Percentiles rank a stretch among this genome's conserved stretches.
phyloP scores from a whole-genome alignment of 495 filamentous ascomycete genomes.

The Hypoxylon crocopeplum region DNA sequence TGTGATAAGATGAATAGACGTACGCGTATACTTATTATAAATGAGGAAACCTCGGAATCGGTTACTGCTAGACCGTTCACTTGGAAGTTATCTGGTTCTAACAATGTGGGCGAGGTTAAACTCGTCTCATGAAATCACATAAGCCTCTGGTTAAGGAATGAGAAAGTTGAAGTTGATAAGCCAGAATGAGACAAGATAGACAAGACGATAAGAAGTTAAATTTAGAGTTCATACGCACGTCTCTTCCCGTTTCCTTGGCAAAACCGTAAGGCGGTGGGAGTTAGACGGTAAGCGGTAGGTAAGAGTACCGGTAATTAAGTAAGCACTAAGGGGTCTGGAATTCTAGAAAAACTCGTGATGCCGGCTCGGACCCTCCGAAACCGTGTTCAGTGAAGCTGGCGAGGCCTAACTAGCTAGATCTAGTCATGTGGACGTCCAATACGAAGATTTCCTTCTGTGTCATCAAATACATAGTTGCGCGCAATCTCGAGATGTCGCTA shows the following conservation, averaged over 20 bases:
- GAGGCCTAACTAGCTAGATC: background rate
- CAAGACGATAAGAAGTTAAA: constrained; percentile 27
- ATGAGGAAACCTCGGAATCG: too few relatives aligned
- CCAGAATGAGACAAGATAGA: too few relatives aligned
- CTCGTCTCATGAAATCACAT: too few relatives aligned
- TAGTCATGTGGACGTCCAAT: constrained; percentile 28
- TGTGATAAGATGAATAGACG: too few relatives aligned
- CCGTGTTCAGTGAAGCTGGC: background rate
- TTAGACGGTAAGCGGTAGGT: too few relatives aligned
- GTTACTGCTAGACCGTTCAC: too few relatives aligned
- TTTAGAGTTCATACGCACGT: constrained; percentile 19
- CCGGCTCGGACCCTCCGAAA: constrained; percentile 11
- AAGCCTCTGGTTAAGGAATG: too few relatives aligned
- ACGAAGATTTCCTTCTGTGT: constrained; percentile 15
- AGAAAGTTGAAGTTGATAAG: too few relatives aligned
- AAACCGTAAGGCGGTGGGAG: background rate
- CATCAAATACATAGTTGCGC: constrained; percentile 2
- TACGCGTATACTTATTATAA: too few relatives aligned
- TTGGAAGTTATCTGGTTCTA: too few relatives aligned
- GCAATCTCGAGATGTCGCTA: constrained; percentile 17
- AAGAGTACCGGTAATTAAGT: background rate
- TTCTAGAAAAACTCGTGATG: constrained; percentile 5
- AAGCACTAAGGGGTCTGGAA: background rate
- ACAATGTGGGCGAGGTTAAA: too few relatives aligned
- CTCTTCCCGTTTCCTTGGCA: background rate